Conservation (phyloP, 164 flowering plant species). For the Nymphaea thermarum region DNA sequence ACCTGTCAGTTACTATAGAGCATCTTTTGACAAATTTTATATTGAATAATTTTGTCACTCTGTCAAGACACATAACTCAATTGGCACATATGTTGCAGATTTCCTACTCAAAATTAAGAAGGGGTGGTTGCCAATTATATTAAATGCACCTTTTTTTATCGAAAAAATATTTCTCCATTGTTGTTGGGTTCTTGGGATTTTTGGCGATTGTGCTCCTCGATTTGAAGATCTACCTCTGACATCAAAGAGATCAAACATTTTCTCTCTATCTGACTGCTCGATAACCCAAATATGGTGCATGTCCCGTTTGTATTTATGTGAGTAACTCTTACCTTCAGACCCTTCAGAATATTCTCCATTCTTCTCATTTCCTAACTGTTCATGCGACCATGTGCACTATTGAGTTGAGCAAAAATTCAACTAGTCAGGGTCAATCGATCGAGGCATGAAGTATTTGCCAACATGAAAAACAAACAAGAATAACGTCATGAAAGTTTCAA, state of each 20-base stretch:
- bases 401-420: not conserved
- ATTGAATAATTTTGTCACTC: conserved; percentile 63
- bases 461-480: not conserved
- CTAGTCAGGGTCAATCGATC: too few relatives aligned
- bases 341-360: conserved; percentile 26
- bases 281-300: conserved; percentile 34
- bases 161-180: conserved; percentile 33
- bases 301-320: conserved; percentile 53
- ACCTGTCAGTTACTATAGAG: conserved; percentile 15
- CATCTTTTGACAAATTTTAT: conserved; percentile 24
- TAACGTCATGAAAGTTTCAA: too few relatives aligned
- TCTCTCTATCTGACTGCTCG: conserved; percentile 12
- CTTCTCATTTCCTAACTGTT: not conserved
- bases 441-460: too few relatives aligned
- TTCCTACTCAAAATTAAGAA: conserved; percentile 47
- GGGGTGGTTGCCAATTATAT: conserved; percentile 30
- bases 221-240: not conserved
- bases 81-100: conserved; percentile 48
- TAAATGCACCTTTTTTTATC: conserved; percentile 28
- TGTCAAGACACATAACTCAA: conserved; percentile 61
- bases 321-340: conserved; percentile 46
- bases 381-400: not conserved
- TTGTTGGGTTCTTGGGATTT: conserved; percentile 10
- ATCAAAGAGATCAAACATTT: not conserved
- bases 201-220: conserved; percentile 21